Evolutionary conservation across 2,329 filamentous ascomycete species (phyloP).

Genomic region (Akanthomyces lecanii): DNA sequence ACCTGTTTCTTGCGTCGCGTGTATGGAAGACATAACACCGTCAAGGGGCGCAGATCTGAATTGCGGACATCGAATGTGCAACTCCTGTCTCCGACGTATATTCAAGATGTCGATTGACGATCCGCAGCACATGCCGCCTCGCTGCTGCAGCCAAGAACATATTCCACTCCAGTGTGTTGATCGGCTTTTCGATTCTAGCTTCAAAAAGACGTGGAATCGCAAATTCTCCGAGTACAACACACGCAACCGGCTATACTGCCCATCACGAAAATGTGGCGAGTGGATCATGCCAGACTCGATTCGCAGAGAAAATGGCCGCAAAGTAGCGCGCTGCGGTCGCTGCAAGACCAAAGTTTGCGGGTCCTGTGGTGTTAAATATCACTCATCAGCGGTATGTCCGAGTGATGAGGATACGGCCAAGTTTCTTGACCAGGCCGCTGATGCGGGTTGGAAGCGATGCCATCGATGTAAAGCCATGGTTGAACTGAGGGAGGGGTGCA

Average conservation of each 20-base stretch:
- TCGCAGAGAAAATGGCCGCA: conserved; percentile 53
- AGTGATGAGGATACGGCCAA: conserved; percentile 62
- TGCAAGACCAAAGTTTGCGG: conserved; percentile 74
- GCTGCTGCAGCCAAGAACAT: conserved; percentile 68
- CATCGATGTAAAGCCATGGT: conserved; percentile 70
- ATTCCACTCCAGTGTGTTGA: conserved; percentile 77
- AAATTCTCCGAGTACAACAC: conserved; percentile 75
- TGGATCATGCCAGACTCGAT: conserved; percentile 75
- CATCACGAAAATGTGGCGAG: conserved; percentile 65
- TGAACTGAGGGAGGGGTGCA: conserved; percentile 76
- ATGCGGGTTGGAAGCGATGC: conserved; percentile 71
- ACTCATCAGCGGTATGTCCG: conserved; percentile 65
- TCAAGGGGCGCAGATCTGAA: conserved; percentile 65
- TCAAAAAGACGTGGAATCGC: conserved; percentile 76
- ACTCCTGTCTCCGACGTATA: conserved; percentile 66
- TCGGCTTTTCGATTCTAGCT: conserved; percentile 64
- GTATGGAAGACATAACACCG: conserved; percentile 62
- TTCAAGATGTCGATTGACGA: conserved; percentile 75
- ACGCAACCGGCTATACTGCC: conserved; percentile 73
- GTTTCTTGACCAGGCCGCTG: conserved; percentile 61
- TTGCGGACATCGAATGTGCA: conserved; percentile 80
- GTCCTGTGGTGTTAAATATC: conserved; percentile 69
- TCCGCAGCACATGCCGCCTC: conserved; percentile 77
- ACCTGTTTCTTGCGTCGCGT: conserved; percentile 66
- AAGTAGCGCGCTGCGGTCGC: conserved; percentile 63